phyloP scores from a whole-genome alignment of 495 filamentous ascomycete genomes.

The Talaromyces trachyspermus region DNA sequence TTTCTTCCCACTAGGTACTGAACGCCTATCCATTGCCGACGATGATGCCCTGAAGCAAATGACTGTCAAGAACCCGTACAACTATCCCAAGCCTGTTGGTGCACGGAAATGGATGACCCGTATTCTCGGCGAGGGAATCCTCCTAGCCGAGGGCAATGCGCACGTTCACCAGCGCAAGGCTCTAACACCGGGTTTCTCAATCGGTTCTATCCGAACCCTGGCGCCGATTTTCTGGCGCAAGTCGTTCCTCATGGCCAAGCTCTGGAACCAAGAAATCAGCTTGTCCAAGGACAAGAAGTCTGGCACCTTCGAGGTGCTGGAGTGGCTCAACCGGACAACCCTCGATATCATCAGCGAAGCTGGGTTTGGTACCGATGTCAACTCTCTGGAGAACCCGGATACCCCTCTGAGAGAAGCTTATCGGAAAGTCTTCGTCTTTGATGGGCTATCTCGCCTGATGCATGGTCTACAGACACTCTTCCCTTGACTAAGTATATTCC shows the following conservation, averaged over 20 bases:
- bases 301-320: conserved; percentile 32
- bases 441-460: conserved; percentile 27
- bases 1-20: conserved; percentile 37
- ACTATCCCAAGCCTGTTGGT: conserved; percentile 43
- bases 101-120: conserved; percentile 44
- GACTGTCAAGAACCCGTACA: conserved; percentile 46
- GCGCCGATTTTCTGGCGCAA: conserved; percentile 45
- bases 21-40: conserved; percentile 37
- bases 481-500: conserved; percentile 34
- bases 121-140: conserved; percentile 39
- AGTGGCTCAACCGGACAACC: conserved; percentile 41
- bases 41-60: conserved; percentile 39
- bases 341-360: conserved; percentile 47
- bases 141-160: conserved; percentile 39
- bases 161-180: conserved; percentile 40
- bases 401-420: conserved; percentile 37
- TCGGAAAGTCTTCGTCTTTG: conserved; percentile 36
- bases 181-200: conserved; percentile 39
- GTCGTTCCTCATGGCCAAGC: conserved; percentile 32
- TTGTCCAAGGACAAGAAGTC: conserved; percentile 14
- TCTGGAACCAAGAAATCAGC: conserved; percentile 32
- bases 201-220: conserved; percentile 35
- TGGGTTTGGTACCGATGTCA: conserved; percentile 40
- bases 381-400: conserved; percentile 32
- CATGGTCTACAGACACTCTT: conserved; percentile 40